Conservation (phyloP, 257 asterid species). For the Fraxinus anomala region DNA sequence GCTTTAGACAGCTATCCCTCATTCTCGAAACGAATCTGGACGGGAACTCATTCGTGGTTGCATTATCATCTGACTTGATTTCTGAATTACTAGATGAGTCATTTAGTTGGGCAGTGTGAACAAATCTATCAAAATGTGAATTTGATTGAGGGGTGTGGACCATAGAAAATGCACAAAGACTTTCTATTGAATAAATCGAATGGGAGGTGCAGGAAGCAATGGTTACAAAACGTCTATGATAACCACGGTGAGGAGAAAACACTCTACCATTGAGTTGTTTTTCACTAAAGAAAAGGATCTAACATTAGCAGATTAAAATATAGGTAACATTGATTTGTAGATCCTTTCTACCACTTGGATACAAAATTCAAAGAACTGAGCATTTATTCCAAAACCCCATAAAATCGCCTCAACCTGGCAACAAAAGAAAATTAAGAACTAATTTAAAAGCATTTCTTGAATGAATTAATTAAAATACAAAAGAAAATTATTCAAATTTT, state of each 20-base stretch:
- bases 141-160: conserved; percentile 4
- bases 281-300: no score
- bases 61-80: conserved; percentile 48
- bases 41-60: conserved; percentile 65
- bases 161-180: conserved; percentile 8
- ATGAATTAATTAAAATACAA: no score
- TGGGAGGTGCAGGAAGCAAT: conserved; percentile 20
- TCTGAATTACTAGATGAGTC: conserved; percentile 29
- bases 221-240: conserved; percentile 28
- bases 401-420: background rate
- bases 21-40: conserved; percentile 85
- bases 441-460: background rate
- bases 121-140: conserved; percentile 26
- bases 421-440: background rate
- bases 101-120: conserved; percentile 42
- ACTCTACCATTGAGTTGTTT: conserved; percentile 31
- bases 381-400: background rate
- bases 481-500: no score
- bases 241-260: conserved; percentile 29
- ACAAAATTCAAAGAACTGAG: background rate
- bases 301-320: conserved; percentile 13
- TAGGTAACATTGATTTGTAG: background rate
- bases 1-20: conserved; percentile 69
- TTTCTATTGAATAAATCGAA: conserved; percentile 21
- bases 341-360: background rate